Base-by-base conservation (phyloP, 768 basidiomycete species). In the Rhodocollybia butyracea region DNA sequence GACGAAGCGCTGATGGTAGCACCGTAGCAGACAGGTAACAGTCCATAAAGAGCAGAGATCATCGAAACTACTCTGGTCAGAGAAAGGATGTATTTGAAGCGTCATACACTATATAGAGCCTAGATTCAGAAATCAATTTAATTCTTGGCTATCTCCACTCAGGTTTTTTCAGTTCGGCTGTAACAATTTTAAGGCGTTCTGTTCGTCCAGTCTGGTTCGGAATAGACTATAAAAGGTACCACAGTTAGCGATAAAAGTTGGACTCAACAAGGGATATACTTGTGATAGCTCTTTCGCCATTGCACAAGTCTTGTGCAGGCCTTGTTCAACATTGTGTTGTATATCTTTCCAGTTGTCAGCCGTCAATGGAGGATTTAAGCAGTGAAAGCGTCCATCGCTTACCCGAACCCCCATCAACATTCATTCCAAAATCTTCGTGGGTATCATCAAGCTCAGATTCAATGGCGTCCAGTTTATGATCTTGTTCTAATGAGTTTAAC, bases 221-320 rank as follows among this genome's bases (percentile, higher is more conserved):
- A 13, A 53, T 53, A 32, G 39, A 41, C 51, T 53, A 21, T 34
- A 22, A 22, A 15, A 42, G 21, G n/a, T 13, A 50, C 22, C 22
- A 29, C 13, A 11, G 3, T 29, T 17, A 8, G 11, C 8, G 19
- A 12, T 10, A 17, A 42, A n/a, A 27, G 13, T n/a, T 27, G 12
- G 10, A 40, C 30, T 31, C 27, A 32, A 42, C 7, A 10, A 43
- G 22, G 24, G 31, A 42, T 40, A 10, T 51, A 53, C 51, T 42
- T 53, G 51, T 42, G 51, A 40, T 30, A 53, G 12, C 24, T 53
- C 51, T 19, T 53, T 11, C 13, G 51, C 51, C 51, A 24, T n/a
- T 22, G 51, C 51, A 10, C 13, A n/a, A 8, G 51, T 32, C 24
- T 40, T 41, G 1, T 19, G 41, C 40, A 53, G 31, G 15, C 38